Evolutionary conservation across 352 stramenopile genomes (phyloP).

Genomic region (Globisporangium uncinulatum): DNA sequence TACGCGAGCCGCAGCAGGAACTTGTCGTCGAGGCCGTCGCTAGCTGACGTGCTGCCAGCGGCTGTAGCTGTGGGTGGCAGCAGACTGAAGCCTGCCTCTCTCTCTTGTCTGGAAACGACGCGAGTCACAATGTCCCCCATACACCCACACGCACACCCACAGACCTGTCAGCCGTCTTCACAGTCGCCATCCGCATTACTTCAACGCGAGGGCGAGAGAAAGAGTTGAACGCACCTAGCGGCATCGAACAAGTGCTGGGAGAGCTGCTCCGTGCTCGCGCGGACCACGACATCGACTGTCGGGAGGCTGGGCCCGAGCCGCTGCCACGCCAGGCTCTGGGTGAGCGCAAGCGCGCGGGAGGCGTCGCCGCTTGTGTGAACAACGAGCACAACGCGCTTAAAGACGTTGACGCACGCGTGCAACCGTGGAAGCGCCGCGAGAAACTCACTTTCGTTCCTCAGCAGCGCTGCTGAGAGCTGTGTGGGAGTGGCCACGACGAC

Average conservation of each 20-base stretch:
- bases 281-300: constrained; percentile 15
- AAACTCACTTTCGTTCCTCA: constrained; percentile 19
- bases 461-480: constrained; percentile 17
- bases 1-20: constrained; percentile 56
- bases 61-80: constrained; percentile 1
- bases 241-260: constrained; percentile 9
- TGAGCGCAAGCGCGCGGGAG: neutral
- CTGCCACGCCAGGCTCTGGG: constrained; percentile 10
- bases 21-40: constrained; percentile 28
- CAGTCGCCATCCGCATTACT: neutral
- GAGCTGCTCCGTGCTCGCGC: constrained; percentile 5
- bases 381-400: constrained; percentile 49
- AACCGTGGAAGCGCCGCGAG: constrained; percentile 22
- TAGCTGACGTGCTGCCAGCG: neutral
- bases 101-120: constrained; percentile 20
- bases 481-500: constrained; percentile 19
- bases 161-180: neutral
- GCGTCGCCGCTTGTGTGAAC: constrained; percentile 17
- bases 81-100: constrained; percentile 29
- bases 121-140: neutral
- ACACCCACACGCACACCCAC: neutral
- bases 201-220: neutral
- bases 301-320: constrained; percentile 25
- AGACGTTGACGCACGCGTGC: constrained; percentile 26
- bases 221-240: constrained; percentile 7